A percentile compares a stretch with the other conserved stretches of the same genome.
These are phyloP conservation scores for Vanrija pseudolonga DNA, from an alignment of 1,284 basidiomycete genomes.

Conservation along the genomic window DNA sequence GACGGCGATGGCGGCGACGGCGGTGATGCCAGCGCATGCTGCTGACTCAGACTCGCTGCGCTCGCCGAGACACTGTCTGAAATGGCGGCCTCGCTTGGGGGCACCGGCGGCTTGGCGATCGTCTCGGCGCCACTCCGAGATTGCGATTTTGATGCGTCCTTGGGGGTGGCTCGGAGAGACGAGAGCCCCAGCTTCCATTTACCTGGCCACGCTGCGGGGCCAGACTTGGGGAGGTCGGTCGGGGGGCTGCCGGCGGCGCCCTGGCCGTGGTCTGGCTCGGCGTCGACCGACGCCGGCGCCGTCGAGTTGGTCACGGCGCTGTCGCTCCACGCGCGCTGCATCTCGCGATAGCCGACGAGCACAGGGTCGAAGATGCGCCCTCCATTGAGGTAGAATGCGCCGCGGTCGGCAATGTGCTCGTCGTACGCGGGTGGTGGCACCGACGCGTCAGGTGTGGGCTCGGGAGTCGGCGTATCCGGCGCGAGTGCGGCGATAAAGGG, in stretches of 20 bases:
- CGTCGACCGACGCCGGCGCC: not conserved
- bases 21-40: not conserved
- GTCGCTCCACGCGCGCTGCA: slow-evolving; percentile 16
- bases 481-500: slow-evolving; percentile 29
- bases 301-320: not conserved
- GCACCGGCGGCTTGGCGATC: not conserved
- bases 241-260: not conserved
- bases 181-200: slow-evolving; percentile 5
- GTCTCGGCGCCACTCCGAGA: not conserved
- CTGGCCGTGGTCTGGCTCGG: not conserved
- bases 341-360: slow-evolving; percentile 28
- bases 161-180: not conserved
- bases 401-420: slow-evolving; percentile 23
- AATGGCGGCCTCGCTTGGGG: not conserved
- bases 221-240: not conserved
- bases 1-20: not conserved
- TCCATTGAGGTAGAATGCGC: slow-evolving; percentile 29
- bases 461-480: not conserved
- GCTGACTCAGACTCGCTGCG: too few species aligned
- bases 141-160: not conserved
- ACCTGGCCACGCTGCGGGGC: slow-evolving; percentile 6
- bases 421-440: slow-evolving; percentile 1
- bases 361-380: slow-evolving; percentile 34
- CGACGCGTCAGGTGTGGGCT: not conserved
- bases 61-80: too few species aligned